A percentile compares a stretch with the other conserved stretches of the same genome.
Evolutionary conservation across 1,284 basidiomycete genomes (phyloP).

Genomic region (Cystodermella granulosa): DNA sequence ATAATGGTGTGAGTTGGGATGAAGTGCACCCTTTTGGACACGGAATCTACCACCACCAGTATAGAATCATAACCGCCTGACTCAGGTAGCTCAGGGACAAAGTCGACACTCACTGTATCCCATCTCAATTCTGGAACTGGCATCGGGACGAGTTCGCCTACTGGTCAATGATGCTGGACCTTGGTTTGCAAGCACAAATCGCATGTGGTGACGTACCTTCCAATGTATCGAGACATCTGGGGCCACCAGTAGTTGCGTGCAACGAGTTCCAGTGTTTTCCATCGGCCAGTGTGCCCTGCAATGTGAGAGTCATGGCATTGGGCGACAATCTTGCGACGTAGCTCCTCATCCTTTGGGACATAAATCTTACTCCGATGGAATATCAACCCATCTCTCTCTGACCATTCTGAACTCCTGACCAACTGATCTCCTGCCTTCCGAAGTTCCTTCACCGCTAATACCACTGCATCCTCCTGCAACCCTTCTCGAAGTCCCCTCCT

Average conservation of each 20-base stretch:
- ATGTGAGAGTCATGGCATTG: conserved; percentile 25
- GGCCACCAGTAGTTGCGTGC: conserved; percentile 34
- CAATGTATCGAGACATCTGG: conserved; percentile 19
- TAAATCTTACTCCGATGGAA: conserved; percentile 21
- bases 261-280: conserved; percentile 22
- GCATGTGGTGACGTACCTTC: conserved; percentile 25
- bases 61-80: conserved; percentile 27
- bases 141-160: conserved; percentile 13
- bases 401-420: conserved; percentile 17
- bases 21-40: conserved; percentile 17
- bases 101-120: conserved; percentile 12
- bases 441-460: conserved; percentile 1
- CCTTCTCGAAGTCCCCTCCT: not conserved
- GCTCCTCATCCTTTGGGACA: conserved; percentile 20
- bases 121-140: conserved; percentile 12
- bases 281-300: conserved; percentile 37
- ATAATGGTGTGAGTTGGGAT: conserved; percentile 15
- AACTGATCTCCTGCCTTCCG: not conserved
- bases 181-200: conserved; percentile 27
- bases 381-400: conserved; percentile 16
- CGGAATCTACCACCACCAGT: conserved; percentile 23
- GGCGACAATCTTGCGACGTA: conserved; percentile 21
- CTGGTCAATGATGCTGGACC: conserved; percentile 4
- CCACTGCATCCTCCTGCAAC: conserved; percentile 1
- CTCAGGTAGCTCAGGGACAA: conserved; percentile 27